Evolutionary conservation across 345 rosid species (phyloP), one percentile per base, ranked within the genome.

Genomic region (Barbarea vulgaris): DNA sequence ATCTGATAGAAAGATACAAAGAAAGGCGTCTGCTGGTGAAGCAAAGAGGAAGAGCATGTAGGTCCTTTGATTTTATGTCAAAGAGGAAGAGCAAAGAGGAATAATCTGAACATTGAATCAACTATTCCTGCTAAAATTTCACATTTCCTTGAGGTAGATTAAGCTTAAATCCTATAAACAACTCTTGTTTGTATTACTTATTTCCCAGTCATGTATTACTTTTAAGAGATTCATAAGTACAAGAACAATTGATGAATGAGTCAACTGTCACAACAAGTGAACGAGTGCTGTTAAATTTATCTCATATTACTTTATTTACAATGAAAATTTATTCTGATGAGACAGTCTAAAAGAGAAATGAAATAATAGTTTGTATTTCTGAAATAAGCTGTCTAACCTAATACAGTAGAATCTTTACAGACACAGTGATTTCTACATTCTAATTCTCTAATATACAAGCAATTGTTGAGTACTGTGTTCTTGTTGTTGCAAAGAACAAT

Each of bases 21-120:
- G 39, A 54, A 70, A 61, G 11, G 50, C 58, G 36, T 71, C 58
- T 33, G 36, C 47, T 71, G n/a, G 7, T 33, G 47, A 57, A 30
- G 57, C 33, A 22, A 48, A 48, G 9, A 71, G 7, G 51, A 36
- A 59, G 11, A 14, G 41, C 50, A n/a, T n/a, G n/a, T n/a, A 60
- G 42, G 60, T 72, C 76, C 67, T 9, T 22, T 0, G 17, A 46
- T 58, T 44, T 7, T 36, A 6, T 8, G 22, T 19, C 41, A 25
- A 41, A n/a, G 12, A 7, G 14, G 42, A 22, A 13, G n/a, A 60
- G 17, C n/a, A n/a, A n/a, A n/a, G n/a, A n/a, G n/a, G n/a, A n/a
- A n/a, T n/a, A n/a, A n/a, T 27, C 2, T 21, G 22, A 24, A 59
- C 42, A 36, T 10, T 2, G 33, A 52, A 15, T 22, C 4, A 22